Conservation (phyloP, 257 asterid species). For the Solanum boliviense region DNA sequence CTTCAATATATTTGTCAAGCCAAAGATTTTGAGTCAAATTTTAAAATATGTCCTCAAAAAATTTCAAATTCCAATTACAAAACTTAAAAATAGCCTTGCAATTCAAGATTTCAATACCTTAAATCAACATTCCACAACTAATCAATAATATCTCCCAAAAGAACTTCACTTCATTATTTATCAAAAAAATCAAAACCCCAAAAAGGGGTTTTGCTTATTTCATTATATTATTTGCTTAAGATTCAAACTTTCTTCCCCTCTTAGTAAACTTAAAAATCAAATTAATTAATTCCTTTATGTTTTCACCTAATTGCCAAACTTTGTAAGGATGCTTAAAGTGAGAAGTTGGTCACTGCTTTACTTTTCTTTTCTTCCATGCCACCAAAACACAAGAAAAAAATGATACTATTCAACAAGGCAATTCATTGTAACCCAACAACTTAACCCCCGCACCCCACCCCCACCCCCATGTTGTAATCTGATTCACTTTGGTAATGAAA, state of each 20-base stretch:
- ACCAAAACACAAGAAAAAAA: neutral
- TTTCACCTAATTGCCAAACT: constrained; percentile 2
- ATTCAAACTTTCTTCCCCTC: neutral
- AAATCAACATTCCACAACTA: neutral
- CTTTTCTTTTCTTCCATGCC: constrained; percentile 11
- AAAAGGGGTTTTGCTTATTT: neutral
- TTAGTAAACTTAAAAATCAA: neutral
- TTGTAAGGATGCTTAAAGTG: constrained; percentile 20
- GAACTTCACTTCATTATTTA: neutral
- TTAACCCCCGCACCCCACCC: neutral
- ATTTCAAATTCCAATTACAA: neutral
- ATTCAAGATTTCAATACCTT: neutral
- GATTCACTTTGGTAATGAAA: neutral
- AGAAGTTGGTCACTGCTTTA: constrained; percentile 23
- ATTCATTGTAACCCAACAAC: too few relatives aligned
- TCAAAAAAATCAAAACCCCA: neutral
- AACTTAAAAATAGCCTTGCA: neutral
- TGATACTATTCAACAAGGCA: neutral
- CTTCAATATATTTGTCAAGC: neutral
- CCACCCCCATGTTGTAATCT: too few relatives aligned
- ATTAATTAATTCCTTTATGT: neutral
- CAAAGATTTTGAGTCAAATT: neutral
- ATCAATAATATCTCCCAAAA: neutral
- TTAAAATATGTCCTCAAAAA: neutral
- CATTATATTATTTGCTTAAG: neutral